Evolutionary conservation across 768 basidiomycete species (phyloP), one percentile per base, ranked within the genome.

Genomic region (Russula vinacea): DNA sequence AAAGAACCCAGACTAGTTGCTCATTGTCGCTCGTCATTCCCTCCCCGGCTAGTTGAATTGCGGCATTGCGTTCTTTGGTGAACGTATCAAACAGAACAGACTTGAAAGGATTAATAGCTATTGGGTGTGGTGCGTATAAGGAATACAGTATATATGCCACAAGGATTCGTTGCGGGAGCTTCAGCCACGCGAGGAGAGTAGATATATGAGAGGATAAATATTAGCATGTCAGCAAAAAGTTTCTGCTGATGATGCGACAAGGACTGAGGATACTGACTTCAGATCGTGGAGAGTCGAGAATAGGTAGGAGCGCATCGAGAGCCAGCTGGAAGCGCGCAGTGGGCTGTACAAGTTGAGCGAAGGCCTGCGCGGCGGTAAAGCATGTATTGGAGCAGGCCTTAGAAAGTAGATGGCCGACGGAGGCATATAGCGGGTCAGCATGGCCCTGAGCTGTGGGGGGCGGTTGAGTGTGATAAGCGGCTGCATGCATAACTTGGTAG

Each of bases 1-100:
- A 92, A 64, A 92, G 78, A 50, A 92, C 90, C 89, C 90, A 92
- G 44, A 91, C 87, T 55, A 92, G 77, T 70, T 90, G 90, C 71
- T 91, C 89, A 72, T 84, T 89, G 56, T 80, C 78, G 61, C 83
- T 79, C 63, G 79, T 79, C 32, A 81, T 79, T 59, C 77, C 78
- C 39, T 78, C 72, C 10, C 70, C 77, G n/a, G 85, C 77, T 57
- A 83, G 72, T 56, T 71, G 75, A 55, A 82, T 76, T 24, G 89
- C 88, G 70, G 78, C 77, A 69, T 84, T 83, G 69, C 87, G 79
- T 76, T 92, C 90, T 72, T 80, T 83, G 44, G 82, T 71, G 71
- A 90, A 91, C 7, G 85, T 84, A 66, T 81, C 79, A 71, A 83
- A 82, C 53, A 92, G 75, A 52, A 83, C 86, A 65, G 86, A 85